Percentiles rank a stretch among this genome's conserved stretches.
These are phyloP conservation scores for Colletotrichum viniferum DNA, from an alignment of 2,329 filamentous ascomycete species.

Conservation along the genomic window DNA sequence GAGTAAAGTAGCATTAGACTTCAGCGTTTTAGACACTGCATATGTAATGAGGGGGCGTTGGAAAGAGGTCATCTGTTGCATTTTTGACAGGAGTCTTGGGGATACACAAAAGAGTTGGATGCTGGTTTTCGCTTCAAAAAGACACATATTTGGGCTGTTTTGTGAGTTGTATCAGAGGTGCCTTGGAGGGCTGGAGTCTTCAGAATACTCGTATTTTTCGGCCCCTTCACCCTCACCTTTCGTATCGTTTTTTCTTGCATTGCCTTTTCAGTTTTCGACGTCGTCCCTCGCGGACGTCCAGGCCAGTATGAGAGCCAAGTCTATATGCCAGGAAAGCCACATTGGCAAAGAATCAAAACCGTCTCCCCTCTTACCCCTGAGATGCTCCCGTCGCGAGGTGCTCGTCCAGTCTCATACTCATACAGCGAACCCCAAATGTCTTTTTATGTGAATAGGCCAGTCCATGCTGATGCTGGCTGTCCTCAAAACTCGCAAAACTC, in stretches of 20 bases:
- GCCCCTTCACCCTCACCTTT: not conserved
- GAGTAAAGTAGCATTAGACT: not conserved
- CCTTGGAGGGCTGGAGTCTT: not conserved
- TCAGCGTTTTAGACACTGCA: constrained; percentile 8
- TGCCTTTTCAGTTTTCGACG: not conserved
- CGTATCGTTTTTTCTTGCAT: not conserved
- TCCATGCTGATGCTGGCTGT: not conserved
- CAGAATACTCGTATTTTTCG: not conserved
- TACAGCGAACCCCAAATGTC: not conserved
- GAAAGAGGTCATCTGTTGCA: constrained; percentile 12
- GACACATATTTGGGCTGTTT: not conserved
- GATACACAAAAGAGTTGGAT: not conserved
- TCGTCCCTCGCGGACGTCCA: not conserved
- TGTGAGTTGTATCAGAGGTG: not conserved
- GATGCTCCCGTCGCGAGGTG: not conserved
- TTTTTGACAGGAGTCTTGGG: constrained; percentile 16
- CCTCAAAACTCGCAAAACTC: constrained; percentile 12
- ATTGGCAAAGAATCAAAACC: not conserved
- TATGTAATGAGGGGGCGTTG: constrained; percentile 9
- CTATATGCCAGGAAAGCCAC: not conserved
- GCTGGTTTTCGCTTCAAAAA: not conserved
- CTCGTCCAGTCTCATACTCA: not conserved
- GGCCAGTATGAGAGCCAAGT: not conserved
- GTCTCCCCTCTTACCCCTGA: not conserved
- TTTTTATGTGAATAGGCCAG: not conserved